Percentiles rank a stretch among this genome's conserved stretches.
These are phyloP conservation scores for Cyclostephanos tholiformis DNA, from an alignment of 108 stramenopile genomes.

Conservation along the genomic window DNA sequence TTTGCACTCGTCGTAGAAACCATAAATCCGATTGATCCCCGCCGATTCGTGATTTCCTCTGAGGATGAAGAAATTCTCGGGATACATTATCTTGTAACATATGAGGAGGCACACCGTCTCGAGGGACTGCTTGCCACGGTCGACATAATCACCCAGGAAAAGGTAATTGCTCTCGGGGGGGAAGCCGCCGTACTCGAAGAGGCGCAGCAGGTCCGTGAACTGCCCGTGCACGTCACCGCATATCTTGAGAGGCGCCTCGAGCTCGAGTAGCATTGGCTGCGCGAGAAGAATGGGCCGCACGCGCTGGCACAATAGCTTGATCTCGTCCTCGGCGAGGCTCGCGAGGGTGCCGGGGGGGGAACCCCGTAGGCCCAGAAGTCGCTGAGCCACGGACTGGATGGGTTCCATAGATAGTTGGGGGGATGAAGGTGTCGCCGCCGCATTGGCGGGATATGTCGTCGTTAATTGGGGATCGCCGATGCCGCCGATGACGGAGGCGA, in stretches of 20 bases:
- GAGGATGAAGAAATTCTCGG: conserved; percentile 92
- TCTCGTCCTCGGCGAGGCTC: conserved; percentile 76
- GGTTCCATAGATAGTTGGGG: conserved; percentile 53
- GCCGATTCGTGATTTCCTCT: conserved; percentile 95
- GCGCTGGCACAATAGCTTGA: conserved; percentile 71
- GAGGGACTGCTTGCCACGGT: conserved; percentile 87
- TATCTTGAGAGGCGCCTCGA: conserved; percentile 94
- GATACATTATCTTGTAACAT: conserved; percentile 94
- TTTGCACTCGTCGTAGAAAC: conserved; percentile 91
- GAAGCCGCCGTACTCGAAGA: conserved; percentile 88
- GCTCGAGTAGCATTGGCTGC: conserved; percentile 94
- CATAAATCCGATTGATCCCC: conserved; percentile 93
- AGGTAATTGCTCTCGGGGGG: conserved; percentile 83
- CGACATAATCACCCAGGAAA: conserved; percentile 93
- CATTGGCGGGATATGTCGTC: conserved; percentile 31
- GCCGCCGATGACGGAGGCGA: background rate
- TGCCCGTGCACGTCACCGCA: conserved; percentile 80
- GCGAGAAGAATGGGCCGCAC: conserved; percentile 84
- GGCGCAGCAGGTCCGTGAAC: conserved; percentile 77
- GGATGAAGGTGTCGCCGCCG: conserved; percentile 29
- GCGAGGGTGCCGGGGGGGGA: conserved; percentile 80
- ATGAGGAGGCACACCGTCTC: conserved; percentile 92
- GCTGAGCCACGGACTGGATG: conserved; percentile 66
- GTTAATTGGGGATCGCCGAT: conserved; percentile 9
- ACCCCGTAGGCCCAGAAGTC: conserved; percentile 77